Conservation (phyloP, 805 yeast species). For the Candida khao-thaluensis region DNA sequence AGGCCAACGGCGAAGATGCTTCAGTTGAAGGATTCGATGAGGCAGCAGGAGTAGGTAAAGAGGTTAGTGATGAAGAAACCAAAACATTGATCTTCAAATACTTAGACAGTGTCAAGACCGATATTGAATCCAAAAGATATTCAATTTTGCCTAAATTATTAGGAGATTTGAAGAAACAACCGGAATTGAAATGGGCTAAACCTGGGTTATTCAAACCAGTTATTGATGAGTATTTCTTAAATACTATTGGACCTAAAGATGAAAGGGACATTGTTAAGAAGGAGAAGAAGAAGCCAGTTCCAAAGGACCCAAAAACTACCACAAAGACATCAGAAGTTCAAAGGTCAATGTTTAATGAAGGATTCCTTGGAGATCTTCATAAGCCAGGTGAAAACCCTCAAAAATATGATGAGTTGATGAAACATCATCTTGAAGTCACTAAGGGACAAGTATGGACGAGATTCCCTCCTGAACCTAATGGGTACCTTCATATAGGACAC, state of each 20-base stretch:
- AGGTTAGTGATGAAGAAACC: slow-evolving; percentile 65
- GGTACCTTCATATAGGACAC: slow-evolving; percentile 95
- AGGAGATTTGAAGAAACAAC: slow-evolving; percentile 71
- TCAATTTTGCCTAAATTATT: slow-evolving; percentile 72
- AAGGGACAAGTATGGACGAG: slow-evolving; percentile 86
- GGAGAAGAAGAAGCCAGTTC: slow-evolving; percentile 59
- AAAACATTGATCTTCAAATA: slow-evolving; percentile 55
- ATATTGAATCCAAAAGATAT: slow-evolving; percentile 72
- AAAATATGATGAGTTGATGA: slow-evolving; percentile 79
- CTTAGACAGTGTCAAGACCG: slow-evolving; percentile 56
- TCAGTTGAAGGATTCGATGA: slow-evolving; percentile 52
- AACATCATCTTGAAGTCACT: slow-evolving; percentile 74
- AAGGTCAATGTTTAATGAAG: slow-evolving; percentile 89
- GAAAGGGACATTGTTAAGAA: slow-evolving; percentile 85
- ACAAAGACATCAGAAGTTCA: slow-evolving; percentile 19
- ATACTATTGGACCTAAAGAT: slow-evolving; percentile 87
- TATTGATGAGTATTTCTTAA: slow-evolving; percentile 74
- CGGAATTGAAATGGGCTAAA: slow-evolving; percentile 87
- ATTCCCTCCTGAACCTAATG: slow-evolving; percentile 99
- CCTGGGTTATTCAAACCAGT: slow-evolving; percentile 84
- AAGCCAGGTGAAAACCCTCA: slow-evolving; percentile 96
- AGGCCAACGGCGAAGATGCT: slow-evolving; percentile 38
- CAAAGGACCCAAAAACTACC: slow-evolving; percentile 17
- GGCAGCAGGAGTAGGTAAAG: slow-evolving; percentile 79
- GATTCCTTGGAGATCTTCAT: slow-evolving; percentile 92